Evolutionary conservation across 306 rosid genomes (phyloP), one percentile per base, ranked within the genome.

Genomic region (Begonia peltatifolia): DNA sequence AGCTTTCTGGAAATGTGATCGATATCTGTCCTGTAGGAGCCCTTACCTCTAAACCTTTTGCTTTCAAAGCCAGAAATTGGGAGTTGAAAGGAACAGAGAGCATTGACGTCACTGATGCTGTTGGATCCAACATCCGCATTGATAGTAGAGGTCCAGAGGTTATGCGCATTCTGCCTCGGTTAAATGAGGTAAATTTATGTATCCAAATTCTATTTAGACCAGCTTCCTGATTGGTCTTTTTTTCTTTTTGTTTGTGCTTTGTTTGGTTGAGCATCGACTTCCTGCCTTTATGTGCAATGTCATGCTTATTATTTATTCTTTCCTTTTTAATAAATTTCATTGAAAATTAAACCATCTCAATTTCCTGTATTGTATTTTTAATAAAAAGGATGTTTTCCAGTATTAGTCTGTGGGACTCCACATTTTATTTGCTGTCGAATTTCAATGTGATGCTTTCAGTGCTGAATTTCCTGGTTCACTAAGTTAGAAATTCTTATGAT

Each of bases 11-110:
- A 65, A 92, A 92, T 77, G 96, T 92, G 63, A 92, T 92, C 55
- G 99, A 92, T 69, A 92, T 92, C 58, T 92, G 99, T 72, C 99
- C 94, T 25, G 96, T 92, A 11, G 96, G 99, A 57, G 99, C 99
- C 42, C 77, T 86, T 67, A 86, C 99, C 53, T 92, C 99, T 0
- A 92, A 92, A 68, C 94, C 99, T n/a, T 92, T 83, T 79, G 99
- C 99, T 59, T 92, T 92, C 79, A 92, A 92, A 68, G 99, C 96
- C 49, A 75, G 96, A 13, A 92, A 92, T 66, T 92, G 96, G 94
- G 99, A 92, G 71, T 70, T 92, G 68, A 92, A 92, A 73, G 92
- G 95, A 47, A 92, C 96, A 14, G 94, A 92, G 64, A 86, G 52
- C 71, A 86, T 92, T 73, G 99, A 92, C 68, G 93, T 92, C 70